Base-by-base conservation (phyloP, 768 basidiomycete species). In the Steccherinum ochraceum region DNA sequence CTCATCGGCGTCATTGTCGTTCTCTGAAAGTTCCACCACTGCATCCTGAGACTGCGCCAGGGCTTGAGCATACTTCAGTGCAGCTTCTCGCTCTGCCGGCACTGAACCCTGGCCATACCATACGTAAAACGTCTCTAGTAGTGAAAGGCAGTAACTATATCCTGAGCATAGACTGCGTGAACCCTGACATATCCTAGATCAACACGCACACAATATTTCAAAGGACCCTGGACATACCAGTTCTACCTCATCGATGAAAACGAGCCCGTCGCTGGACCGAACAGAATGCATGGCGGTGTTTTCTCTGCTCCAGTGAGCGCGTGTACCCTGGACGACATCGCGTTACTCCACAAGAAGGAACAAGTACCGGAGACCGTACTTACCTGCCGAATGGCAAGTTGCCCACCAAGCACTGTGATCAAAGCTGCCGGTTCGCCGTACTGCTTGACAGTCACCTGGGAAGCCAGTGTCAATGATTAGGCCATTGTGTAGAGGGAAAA, bases 231-330 rank as follows among this genome's bases (percentile, higher is more conserved):
- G 0, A 68, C 74, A 57, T 58, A 89, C 89, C 52, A 88, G 64
- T 55, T 91, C 84, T 40, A 80, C 70, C 59, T 91, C 85, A 56
- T 91, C 87, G 50, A 90, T 80, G 52, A 77, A 69, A 24, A 85
- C 65, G 12, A 77, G 66, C 2, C 77, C 78, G 16, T 69, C 59
- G 5, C 63, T 58, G 1, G 72, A 74, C 49, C 88, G 77, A 26
- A 90, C 73, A 45, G 83, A 69, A 53, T 91, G 89, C 86, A 93
- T 89, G 0, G 87, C 73, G 4, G 87, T 89, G 56, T 92, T 91
- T 45, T 90, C 89, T 1, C 77, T 62, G 11, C 80, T 78, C 90
- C 90, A 92, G 59, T 83, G 86, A 4, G 72, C 73, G 44, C 89
- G 77, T 24, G 76, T 69, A 18, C 89, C 89, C 83, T 91, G 50